These are phyloP conservation scores for Auriscalpium vulgare DNA, from an alignment of 768 basidiomycete species.

Conservation along the genomic window DNA sequence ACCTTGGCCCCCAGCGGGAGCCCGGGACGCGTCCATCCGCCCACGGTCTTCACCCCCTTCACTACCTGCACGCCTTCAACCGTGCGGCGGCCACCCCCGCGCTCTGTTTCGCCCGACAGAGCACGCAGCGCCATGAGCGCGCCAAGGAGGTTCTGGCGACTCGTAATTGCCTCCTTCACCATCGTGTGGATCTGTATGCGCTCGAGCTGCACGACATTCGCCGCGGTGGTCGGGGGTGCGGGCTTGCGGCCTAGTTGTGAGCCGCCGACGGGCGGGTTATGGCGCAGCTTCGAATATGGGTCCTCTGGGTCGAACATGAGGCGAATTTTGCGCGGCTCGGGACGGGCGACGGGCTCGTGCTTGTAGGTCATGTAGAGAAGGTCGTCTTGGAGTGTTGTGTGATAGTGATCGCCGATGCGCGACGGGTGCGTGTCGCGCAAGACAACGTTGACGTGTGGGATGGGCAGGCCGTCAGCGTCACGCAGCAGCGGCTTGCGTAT, in stretches of 20 bases:
- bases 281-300: slow-evolving; percentile 76
- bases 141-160: slow-evolving; percentile 68
- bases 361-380: slow-evolving; percentile 93
- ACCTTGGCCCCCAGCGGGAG: slow-evolving; percentile 85
- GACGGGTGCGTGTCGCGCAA: slow-evolving; percentile 65
- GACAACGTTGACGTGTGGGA: slow-evolving; percentile 58
- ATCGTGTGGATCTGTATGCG: slow-evolving; percentile 82
- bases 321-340: slow-evolving; percentile 49
- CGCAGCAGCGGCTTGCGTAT: slow-evolving; percentile 28
- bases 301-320: slow-evolving; percentile 67
- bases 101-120: slow-evolving; percentile 73
- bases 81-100: slow-evolving; percentile 64
- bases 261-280: slow-evolving; percentile 71
- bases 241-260: slow-evolving; percentile 55
- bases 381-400: slow-evolving; percentile 74
- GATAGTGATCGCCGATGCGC: slow-evolving; percentile 79
- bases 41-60: slow-evolving; percentile 53
- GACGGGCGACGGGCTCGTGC: slow-evolving; percentile 54
- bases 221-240: slow-evolving; percentile 55
- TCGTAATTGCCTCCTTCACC: slow-evolving; percentile 70
- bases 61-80: slow-evolving; percentile 76
- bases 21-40: slow-evolving; percentile 81
- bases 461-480: slow-evolving; percentile 57
- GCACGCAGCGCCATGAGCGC: slow-evolving; percentile 83
- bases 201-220: slow-evolving; percentile 71